Conservation (phyloP, 1,139 yeast species). For the Diutina pseudorugosa region DNA sequence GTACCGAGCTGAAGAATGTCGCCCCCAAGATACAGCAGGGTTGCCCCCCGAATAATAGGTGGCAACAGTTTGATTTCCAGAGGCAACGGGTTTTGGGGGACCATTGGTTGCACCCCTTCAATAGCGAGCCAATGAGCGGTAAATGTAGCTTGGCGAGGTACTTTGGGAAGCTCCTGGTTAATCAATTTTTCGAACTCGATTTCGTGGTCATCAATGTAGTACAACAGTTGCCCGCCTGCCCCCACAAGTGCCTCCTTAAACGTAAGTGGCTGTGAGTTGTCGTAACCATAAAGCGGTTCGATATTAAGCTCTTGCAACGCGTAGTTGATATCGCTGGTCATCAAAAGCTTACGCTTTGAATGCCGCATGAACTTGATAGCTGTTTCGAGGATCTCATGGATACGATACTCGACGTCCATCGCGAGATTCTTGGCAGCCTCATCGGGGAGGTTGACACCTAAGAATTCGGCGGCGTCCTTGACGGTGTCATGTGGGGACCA, state of each 20-base stretch:
- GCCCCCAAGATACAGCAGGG: slow-evolving; percentile 30
- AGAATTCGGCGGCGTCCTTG: slow-evolving; percentile 86
- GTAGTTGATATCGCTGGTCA: slow-evolving; percentile 70
- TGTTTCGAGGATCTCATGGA: slow-evolving; percentile 89
- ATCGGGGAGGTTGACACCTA: slow-evolving; percentile 78
- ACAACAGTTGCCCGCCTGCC: slow-evolving; percentile 81
- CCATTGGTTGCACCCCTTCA: slow-evolving; percentile 97
- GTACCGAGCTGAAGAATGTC: slow-evolving; percentile 1
- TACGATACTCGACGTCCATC: slow-evolving; percentile 96
- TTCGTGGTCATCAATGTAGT: slow-evolving; percentile 83
- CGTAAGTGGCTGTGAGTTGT: slow-evolving; percentile 44
- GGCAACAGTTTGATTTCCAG: slow-evolving; percentile 57
- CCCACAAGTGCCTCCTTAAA: slow-evolving; percentile 81
- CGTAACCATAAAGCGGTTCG: slow-evolving; percentile 78
- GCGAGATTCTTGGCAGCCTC: slow-evolving; percentile 93
- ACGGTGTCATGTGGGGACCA: slow-evolving; percentile 99
- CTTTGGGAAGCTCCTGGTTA: slow-evolving; percentile 89
- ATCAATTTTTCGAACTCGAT: slow-evolving; percentile 89
- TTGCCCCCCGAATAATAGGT: slow-evolving; percentile 62
- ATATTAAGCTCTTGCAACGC: slow-evolving; percentile 80
- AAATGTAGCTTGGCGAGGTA: slow-evolving; percentile 83
- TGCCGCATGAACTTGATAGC: slow-evolving; percentile 96
- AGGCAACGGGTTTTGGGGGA: slow-evolving; percentile 90
- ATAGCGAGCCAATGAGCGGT: slow-evolving; percentile 98
- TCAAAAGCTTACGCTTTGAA: slow-evolving; percentile 69